Evolutionary conservation across 2,329 filamentous ascomycete species (phyloP).

Genomic region (Daldinia sp.): DNA sequence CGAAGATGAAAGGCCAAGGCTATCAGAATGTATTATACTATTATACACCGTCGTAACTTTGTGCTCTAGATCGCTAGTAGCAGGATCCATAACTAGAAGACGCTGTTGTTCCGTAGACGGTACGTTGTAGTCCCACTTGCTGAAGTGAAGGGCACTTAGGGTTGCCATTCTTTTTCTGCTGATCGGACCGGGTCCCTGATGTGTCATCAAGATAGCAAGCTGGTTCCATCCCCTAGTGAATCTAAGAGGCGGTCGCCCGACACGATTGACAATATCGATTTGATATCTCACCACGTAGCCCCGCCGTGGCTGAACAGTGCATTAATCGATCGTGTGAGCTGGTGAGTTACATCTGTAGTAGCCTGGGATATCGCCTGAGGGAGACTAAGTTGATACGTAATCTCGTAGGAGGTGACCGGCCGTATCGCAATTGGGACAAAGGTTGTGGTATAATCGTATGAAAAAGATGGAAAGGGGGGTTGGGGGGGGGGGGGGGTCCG

Average conservation of each 20-base stretch:
- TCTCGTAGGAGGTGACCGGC: background rate
- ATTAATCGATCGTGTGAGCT: background rate
- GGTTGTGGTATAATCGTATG: too few species aligned
- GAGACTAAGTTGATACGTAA: background rate
- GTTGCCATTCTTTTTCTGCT: background rate
- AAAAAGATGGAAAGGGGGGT: too few species aligned
- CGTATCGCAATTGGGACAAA: background rate
- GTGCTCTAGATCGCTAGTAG: too few species aligned
- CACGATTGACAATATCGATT: background rate
- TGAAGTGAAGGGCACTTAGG: background rate
- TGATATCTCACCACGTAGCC: background rate
- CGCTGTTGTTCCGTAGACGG: too few species aligned
- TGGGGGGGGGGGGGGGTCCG: too few species aligned
- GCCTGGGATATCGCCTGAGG: background rate
- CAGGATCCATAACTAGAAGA: too few species aligned
- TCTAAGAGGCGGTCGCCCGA: background rate
- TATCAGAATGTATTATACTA: too few species aligned
- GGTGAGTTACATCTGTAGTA: background rate
- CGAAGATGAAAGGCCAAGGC: too few species aligned
- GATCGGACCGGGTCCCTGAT: background rate
- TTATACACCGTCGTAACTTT: too few species aligned
- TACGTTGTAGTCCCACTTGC: background rate
- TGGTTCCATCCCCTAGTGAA: background rate
- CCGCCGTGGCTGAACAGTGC: background rate
- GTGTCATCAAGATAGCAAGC: background rate